These are phyloP conservation scores for Neoboletus brunneissimus DNA, from an alignment of 768 basidiomycete species.

Conservation along the genomic window DNA sequence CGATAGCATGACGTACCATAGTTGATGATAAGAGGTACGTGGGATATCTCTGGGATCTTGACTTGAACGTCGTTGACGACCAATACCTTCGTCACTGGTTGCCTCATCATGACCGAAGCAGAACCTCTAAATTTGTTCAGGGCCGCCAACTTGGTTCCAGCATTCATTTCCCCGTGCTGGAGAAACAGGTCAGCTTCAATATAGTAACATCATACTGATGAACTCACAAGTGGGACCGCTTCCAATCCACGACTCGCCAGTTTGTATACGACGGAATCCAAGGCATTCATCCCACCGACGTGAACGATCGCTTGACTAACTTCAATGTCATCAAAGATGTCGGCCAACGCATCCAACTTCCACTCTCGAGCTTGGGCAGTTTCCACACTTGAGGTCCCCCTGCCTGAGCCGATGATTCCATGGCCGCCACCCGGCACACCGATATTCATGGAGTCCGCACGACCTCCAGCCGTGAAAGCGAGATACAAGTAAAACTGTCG, in stretches of 20 bases:
- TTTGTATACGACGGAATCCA: constrained; percentile 90
- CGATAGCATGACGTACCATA: constrained; percentile 55
- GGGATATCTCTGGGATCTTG: constrained; percentile 84
- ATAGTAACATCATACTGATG: not conserved
- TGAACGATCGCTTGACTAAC: constrained; percentile 80
- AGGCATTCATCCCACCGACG: constrained; percentile 81
- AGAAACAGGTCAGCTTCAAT: constrained; percentile 12
- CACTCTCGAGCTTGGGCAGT: constrained; percentile 86
- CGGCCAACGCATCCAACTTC: constrained; percentile 90
- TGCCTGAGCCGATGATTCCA: constrained; percentile 92
- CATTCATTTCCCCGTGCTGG: constrained; percentile 92
- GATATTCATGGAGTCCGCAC: constrained; percentile 50
- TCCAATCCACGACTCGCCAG: constrained; percentile 83
- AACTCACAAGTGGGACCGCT: constrained; percentile 79
- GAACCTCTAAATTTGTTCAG: constrained; percentile 79
- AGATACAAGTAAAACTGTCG: constrained; percentile 97
- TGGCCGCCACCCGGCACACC: constrained; percentile 54
- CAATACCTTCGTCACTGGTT: constrained; percentile 68
- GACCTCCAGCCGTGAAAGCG: constrained; percentile 86
- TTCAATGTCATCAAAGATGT: constrained; percentile 86
- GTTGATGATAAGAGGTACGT: constrained; percentile 92
- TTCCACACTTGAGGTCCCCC: constrained; percentile 76
- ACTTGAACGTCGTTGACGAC: constrained; percentile 94
- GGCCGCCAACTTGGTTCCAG: constrained; percentile 74
- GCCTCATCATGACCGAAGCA: constrained; percentile 56